A percentile compares a stretch with the other conserved stretches of the same genome.
Evolutionary conservation across 2,329 filamentous ascomycete species (phyloP).

Genomic region (Fusarium armeniacum): DNA sequence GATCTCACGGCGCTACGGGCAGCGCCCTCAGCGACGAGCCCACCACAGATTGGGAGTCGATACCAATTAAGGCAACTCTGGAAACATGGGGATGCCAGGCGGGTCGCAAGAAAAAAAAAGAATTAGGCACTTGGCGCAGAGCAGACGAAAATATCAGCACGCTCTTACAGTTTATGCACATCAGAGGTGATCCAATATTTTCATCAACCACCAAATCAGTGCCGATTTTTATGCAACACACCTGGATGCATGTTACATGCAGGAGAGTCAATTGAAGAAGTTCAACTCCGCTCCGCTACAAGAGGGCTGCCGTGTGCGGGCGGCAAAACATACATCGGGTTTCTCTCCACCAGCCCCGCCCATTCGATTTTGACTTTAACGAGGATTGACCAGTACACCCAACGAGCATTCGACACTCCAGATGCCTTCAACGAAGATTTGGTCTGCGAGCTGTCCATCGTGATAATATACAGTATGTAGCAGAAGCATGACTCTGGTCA

Average conservation of each 20-base stretch:
- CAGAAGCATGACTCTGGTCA: conserved; percentile 35
- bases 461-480: conserved; percentile 11
- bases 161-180: no score
- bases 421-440: conserved; percentile 1
- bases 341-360: conserved; percentile 37
- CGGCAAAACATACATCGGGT: conserved; percentile 19
- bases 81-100: conserved; percentile 25
- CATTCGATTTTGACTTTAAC: conserved; percentile 31
- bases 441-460: not conserved
- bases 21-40: conserved; percentile 48
- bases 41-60: conserved; percentile 34
- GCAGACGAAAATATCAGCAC: no score
- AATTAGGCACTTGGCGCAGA: no score
- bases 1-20: conserved; percentile 38
- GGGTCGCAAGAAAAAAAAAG: no score
- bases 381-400: not conserved
- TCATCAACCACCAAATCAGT: no score
- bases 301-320: conserved; percentile 42
- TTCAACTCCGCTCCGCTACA: conserved; percentile 17
- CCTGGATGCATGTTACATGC: conserved; percentile 9
- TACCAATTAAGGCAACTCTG: conserved; percentile 28
- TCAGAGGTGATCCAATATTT: no score
- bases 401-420: not conserved
- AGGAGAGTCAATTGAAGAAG: conserved; percentile 30
- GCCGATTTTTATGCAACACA: no score